Percentiles rank a stretch among this genome's conserved stretches.
Evolutionary conservation across 75 land plant genomes (phyloP).

Genomic region (Picea sitchensis): DNA sequence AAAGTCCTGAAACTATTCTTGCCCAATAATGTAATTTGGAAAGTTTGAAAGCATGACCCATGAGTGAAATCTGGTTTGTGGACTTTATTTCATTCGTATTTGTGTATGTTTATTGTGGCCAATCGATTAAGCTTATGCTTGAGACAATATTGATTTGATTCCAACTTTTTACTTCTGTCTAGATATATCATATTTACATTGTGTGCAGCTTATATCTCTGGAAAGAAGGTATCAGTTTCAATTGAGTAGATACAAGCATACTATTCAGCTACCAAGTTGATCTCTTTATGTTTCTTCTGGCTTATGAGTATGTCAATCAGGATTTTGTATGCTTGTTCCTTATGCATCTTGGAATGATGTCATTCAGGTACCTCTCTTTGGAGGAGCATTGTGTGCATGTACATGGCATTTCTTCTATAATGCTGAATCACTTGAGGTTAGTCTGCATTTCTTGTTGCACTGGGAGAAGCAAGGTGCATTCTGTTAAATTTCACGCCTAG

Average conservation of each 20-base stretch:
- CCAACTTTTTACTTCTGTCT: neutral
- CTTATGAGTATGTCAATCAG: neutral
- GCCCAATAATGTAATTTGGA: neutral
- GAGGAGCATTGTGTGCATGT: conserved; percentile 98
- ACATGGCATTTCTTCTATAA: conserved; percentile 99
- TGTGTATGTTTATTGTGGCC: neutral
- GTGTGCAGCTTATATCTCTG: neutral
- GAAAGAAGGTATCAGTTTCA: neutral
- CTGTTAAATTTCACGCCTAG: too few relatives aligned
- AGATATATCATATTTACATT: neutral
- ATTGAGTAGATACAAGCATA: neutral
- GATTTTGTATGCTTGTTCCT: conserved; percentile 1
- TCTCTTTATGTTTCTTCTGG: neutral
- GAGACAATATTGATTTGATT: neutral
- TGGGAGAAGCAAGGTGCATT: too few relatives aligned
- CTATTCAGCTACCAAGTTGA: neutral
- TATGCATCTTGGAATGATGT: conserved; percentile 1
- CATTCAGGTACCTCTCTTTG: conserved; percentile 84
- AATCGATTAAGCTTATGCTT: neutral
- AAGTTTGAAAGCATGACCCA: conserved; percentile 7
- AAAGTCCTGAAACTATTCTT: neutral
- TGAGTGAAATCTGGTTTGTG: neutral
- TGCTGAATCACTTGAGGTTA: conserved; percentile 90
- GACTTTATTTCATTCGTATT: neutral
- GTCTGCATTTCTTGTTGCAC: neutral